A percentile compares a stretch with the other conserved stretches of the same genome.
These are phyloP conservation scores for Ophiostoma ulmi DNA, from an alignment of 2,329 filamentous ascomycete genomes.

Conservation along the genomic window DNA sequence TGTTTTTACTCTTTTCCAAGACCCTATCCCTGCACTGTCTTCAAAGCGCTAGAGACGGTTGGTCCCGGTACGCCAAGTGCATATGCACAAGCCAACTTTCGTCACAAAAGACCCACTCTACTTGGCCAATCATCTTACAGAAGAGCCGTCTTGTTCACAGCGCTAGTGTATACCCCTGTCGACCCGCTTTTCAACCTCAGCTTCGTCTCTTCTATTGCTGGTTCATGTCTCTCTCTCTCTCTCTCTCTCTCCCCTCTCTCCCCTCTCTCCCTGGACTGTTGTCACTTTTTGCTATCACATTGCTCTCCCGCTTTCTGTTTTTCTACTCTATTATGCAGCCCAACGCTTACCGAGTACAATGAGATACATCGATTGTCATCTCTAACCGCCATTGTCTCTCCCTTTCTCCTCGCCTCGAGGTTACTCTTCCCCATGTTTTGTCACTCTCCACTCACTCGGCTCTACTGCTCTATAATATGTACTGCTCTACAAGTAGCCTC, in stretches of 20 bases:
- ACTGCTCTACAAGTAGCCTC: neutral
- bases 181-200: slow-evolving; percentile 11
- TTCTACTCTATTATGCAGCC: neutral
- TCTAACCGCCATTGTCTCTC: neutral
- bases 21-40: slow-evolving; percentile 10
- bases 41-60: slow-evolving; percentile 16
- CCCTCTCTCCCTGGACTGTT: neutral
- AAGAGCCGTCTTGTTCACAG: neutral
- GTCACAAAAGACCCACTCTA: neutral
- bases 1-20: neutral
- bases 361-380: neutral
- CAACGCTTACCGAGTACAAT: slow-evolving; percentile 1
- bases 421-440: slow-evolving; percentile 8
- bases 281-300: neutral
- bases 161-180: neutral
- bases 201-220: slow-evolving; percentile 6
- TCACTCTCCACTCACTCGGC: neutral
- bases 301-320: neutral
- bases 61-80: slow-evolving; percentile 18
- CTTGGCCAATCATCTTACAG: slow-evolving; percentile 10
- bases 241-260: neutral
- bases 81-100: slow-evolving; percentile 12
- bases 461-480: too few relatives aligned
- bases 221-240: neutral
- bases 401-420: neutral